Evolutionary conservation across 2,329 filamentous ascomycete genomes (phyloP), one percentile per base, ranked within the genome.

Genomic region (Venturia carpophila): DNA sequence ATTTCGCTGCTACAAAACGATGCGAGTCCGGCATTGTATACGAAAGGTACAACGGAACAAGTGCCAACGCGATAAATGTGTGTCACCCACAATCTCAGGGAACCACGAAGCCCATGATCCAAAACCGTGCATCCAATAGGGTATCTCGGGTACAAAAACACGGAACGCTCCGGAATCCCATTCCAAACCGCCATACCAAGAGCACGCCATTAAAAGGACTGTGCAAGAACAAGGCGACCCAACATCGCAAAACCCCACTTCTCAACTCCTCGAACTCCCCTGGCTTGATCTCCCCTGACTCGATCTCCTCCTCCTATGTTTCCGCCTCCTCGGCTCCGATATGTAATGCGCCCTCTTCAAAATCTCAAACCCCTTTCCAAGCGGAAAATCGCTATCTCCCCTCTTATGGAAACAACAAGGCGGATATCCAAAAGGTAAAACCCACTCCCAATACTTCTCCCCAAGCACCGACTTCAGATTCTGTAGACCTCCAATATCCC

Each of bases 401-500:
- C 80, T 82, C 60, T 85, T 85, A 70, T 92, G 89, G 64, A 84
- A 82, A 62, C 82, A 82, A 73, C 89, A 93, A 0, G 93, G 93
- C 5, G 89, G 91, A 66, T 84, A 81, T 65, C 80, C 84, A 42
- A 96, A 74, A 0, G 93, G 93, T 1, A 96, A 76, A 15, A 96
- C 72, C 92, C 92, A 97, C 67, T 96, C 89, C 17, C 87, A 67
- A 1, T 86, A 68, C 24, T 77, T 83, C 60, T 82, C 77, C 0
- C 93, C 93, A 87, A 99, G 91, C 30, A 97, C 84, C 17, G 87
- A 83, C 68, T 85, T 84, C 77, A 92, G 87, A 71, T 97, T 97
- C 37, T 80, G 76, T 67, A 83, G 80, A 39, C 74, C 78, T 1
- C 89, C 90, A 0, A 94, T 78, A 70, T 96, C 85, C 87, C 91